phyloP scores from a whole-genome alignment of 176 grass and related monocot genomes.

The Secale cereale region DNA sequence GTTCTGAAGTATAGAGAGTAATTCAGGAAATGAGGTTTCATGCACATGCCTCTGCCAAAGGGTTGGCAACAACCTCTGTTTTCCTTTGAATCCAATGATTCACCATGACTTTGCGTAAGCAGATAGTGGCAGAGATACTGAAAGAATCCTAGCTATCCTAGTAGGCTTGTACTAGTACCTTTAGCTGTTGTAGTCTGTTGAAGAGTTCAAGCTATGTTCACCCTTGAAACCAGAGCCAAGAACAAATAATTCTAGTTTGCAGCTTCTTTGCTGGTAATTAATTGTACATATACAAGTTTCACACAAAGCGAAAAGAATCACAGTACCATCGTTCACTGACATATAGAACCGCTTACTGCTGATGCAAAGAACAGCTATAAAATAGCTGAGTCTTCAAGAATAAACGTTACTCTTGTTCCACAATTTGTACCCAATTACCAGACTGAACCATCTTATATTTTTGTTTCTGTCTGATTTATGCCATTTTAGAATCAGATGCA shows the following conservation, averaged over 20 bases:
- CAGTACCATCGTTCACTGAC: not conserved
- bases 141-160: not conserved
- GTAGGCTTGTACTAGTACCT: not conserved
- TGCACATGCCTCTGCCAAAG: conserved; percentile 13
- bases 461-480: not conserved
- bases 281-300: not conserved
- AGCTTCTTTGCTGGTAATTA: not conserved
- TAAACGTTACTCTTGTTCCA: not conserved
- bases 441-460: not conserved
- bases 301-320: not conserved
- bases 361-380: too few species aligned
- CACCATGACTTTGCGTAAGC: too few species aligned
- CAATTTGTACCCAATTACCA: not conserved
- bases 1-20: conserved; percentile 19
- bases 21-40: conserved; percentile 5
- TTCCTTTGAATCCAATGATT: not conserved
- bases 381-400: not conserved
- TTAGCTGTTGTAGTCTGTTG: not conserved
- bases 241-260: not conserved
- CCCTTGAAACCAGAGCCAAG: not conserved
- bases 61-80: not conserved
- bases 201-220: not conserved
- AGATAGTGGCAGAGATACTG: not conserved
- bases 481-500: not conserved
- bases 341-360: too few species aligned